Conservation (phyloP, 1,284 basidiomycete species). For the Agaricales sp. region DNA sequence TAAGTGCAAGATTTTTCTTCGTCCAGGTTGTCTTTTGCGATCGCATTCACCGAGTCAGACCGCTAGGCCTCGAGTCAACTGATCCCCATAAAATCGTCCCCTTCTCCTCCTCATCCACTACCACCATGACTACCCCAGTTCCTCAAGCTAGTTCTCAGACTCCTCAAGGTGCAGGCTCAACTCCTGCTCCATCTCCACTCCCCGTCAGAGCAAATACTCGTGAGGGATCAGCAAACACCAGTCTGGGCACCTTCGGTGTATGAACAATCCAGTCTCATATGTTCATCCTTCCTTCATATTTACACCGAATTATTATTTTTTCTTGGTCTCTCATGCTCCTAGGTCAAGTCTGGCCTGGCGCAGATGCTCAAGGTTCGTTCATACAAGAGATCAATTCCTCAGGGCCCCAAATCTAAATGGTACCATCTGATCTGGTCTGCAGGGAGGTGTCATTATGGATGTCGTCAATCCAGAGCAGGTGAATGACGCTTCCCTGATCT, state of each 20-base stretch:
- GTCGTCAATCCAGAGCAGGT: slow-evolving; percentile 81
- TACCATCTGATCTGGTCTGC: slow-evolving; percentile 2
- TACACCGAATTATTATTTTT: slow-evolving; percentile 1
- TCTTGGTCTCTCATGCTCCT: slow-evolving; percentile 9
- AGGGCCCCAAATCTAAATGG: slow-evolving; percentile 4
- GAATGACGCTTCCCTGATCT: slow-evolving; percentile 1
- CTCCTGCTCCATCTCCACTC: background rate
- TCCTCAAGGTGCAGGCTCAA: background rate
- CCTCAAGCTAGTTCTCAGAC: background rate
- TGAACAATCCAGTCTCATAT: slow-evolving; percentile 12
- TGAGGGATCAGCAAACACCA: slow-evolving; percentile 36
- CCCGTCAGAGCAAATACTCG: background rate
- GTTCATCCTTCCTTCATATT: slow-evolving; percentile 3
- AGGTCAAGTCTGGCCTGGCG: slow-evolving; percentile 90
- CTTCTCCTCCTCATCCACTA: background rate
- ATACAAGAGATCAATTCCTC: slow-evolving; percentile 12
- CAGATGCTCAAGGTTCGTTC: slow-evolving; percentile 83
- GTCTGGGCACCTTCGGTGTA: slow-evolving; percentile 79
- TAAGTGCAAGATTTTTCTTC: no score
- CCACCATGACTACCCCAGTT: background rate
- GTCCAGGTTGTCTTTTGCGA: no score
- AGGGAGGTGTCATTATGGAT: slow-evolving; percentile 92
- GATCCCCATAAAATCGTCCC: background rate
- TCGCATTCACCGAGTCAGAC: no score
- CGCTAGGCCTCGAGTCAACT: background rate